Percentiles rank a stretch among this genome's conserved stretches.
Evolutionary conservation across 2,329 filamentous ascomycete species (phyloP).

Genomic region (Penicillium sclerotiorum): DNA sequence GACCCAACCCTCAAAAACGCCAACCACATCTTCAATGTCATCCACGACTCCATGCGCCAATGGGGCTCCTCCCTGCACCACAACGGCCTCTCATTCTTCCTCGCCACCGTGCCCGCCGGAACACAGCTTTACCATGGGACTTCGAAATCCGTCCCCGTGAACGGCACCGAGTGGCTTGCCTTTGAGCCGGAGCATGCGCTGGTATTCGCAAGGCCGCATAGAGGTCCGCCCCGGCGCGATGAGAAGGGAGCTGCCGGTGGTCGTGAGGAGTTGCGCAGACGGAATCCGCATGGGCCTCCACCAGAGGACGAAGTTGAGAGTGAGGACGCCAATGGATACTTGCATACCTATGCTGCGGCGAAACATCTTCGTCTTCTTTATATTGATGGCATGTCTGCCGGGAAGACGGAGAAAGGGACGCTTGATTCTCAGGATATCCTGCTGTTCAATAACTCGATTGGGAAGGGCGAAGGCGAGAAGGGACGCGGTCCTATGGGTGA

Average conservation of each 20-base stretch:
- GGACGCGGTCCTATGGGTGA: constrained; percentile 41
- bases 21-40: constrained; percentile 70
- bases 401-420: constrained; percentile 66
- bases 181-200: constrained; percentile 77
- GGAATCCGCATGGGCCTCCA: not conserved
- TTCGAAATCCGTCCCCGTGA: constrained; percentile 47
- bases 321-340: constrained; percentile 51
- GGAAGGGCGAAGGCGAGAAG: not conserved
- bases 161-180: constrained; percentile 69
- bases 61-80: constrained; percentile 74
- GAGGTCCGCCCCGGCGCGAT: constrained; percentile 9
- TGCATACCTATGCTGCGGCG: constrained; percentile 67
- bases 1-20: constrained; percentile 49
- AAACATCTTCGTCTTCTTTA: constrained; percentile 65
- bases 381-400: constrained; percentile 70
- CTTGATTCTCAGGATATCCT: constrained; percentile 68
- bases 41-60: constrained; percentile 72
- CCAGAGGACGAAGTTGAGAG: constrained; percentile 1
- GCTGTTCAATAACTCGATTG: constrained; percentile 49
- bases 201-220: constrained; percentile 56
- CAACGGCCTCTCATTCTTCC: constrained; percentile 74
- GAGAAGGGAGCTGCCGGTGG: constrained; percentile 2
- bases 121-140: constrained; percentile 71
- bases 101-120: constrained; percentile 65
- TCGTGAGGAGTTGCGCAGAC: constrained; percentile 15